Evolutionary conservation across 2,329 filamentous ascomycete genomes (phyloP).

Genomic region (Alternaria sp.): DNA sequence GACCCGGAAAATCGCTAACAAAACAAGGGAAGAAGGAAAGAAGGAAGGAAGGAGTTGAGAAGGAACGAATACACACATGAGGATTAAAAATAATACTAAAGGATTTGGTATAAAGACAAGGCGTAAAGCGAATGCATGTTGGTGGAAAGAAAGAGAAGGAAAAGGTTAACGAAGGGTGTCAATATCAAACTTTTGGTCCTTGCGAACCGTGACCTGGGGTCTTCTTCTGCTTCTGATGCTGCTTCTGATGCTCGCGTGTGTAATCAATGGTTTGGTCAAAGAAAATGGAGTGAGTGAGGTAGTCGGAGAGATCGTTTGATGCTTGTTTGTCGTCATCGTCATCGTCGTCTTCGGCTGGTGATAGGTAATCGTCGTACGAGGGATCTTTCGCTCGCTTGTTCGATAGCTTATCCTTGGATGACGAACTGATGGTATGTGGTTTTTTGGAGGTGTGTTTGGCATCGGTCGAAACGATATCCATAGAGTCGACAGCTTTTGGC

Average conservation of each 20-base stretch:
- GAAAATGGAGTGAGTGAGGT: slow-evolving; percentile 22
- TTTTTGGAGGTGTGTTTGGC: background rate
- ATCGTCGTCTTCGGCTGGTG: slow-evolving; percentile 5
- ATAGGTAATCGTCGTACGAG: slow-evolving; percentile 6
- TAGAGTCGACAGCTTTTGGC: slow-evolving; percentile 21
- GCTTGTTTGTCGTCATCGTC: slow-evolving; percentile 4
- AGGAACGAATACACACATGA: background rate
- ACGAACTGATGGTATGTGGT: background rate
- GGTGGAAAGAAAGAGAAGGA: background rate
- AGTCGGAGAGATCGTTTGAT: slow-evolving; percentile 13
- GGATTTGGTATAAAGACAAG: background rate
- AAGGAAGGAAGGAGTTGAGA: slow-evolving; percentile 2
- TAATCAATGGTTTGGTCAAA: slow-evolving; percentile 12
- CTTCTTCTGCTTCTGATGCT: background rate
- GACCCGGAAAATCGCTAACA: background rate
- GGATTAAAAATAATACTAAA: background rate
- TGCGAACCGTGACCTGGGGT: slow-evolving; percentile 5
- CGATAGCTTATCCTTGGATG: background rate
- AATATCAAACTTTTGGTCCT: slow-evolving; percentile 16
- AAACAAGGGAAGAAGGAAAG: background rate
- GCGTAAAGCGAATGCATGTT: background rate
- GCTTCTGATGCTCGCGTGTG: slow-evolving; percentile 7
- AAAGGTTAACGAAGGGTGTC: background rate
- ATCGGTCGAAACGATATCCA: background rate
- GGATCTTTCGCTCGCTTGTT: slow-evolving; percentile 1